A percentile compares a stretch with the other conserved stretches of the same genome.
These are phyloP conservation scores for Wickerhamomyces kurtzmanii DNA, from an alignment of 805 yeast species.

Conservation along the genomic window DNA sequence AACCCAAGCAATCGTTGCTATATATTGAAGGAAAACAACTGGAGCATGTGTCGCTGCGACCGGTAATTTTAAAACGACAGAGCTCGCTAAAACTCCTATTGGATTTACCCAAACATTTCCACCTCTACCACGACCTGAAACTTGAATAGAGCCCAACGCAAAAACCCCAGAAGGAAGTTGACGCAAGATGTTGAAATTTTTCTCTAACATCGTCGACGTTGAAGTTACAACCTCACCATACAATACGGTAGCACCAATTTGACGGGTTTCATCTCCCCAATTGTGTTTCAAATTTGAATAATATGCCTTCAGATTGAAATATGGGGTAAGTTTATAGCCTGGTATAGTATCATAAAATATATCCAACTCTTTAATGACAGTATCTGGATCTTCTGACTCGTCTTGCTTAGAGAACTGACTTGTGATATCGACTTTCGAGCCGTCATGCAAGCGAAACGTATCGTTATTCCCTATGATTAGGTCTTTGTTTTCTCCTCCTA, in stretches of 20 bases:
- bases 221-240: constrained; percentile 91
- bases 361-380: constrained; percentile 45
- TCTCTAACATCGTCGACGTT: constrained; percentile 70
- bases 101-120: constrained; percentile 96
- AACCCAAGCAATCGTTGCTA: constrained; percentile 74
- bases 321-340: constrained; percentile 48
- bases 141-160: constrained; percentile 71
- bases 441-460: constrained; percentile 38
- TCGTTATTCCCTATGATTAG: constrained; percentile 45
- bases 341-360: constrained; percentile 38
- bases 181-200: constrained; percentile 49
- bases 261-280: no score
- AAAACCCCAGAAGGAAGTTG: constrained; percentile 60
- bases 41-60: constrained; percentile 35
- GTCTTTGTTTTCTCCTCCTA: constrained; percentile 23
- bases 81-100: constrained; percentile 78
- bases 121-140: constrained; percentile 90
- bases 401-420: constrained; percentile 18
- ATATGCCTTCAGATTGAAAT: constrained; percentile 56
- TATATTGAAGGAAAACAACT: constrained; percentile 79
- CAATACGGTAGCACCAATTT: constrained; percentile 52
- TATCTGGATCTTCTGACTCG: constrained; percentile 43
- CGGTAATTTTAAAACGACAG: constrained; percentile 54
- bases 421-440: constrained; percentile 17
- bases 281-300: constrained; percentile 23